Conservation (phyloP, 2,329 filamentous ascomycete species). For the Xylariaceae sp. region DNA sequence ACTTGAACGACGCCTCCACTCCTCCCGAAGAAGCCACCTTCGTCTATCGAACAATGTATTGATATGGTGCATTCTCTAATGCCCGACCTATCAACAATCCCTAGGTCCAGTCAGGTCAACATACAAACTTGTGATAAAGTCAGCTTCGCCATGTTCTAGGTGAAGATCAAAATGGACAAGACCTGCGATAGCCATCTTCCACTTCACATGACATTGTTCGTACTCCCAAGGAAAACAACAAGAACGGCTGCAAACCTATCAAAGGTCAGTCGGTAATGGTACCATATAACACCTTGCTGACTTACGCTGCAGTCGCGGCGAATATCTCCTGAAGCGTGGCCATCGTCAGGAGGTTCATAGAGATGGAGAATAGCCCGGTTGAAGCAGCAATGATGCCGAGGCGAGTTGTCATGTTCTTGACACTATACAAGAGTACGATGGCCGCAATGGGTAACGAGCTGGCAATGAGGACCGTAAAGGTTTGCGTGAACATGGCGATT, state of each 20-base stretch:
- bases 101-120: too few relatives aligned
- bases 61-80: too few relatives aligned
- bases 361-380: slow-evolving; percentile 23
- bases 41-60: too few relatives aligned
- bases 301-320: slow-evolving; percentile 25
- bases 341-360: slow-evolving; percentile 26
- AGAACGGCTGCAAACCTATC: slow-evolving; percentile 19
- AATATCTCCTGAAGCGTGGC: slow-evolving; percentile 27
- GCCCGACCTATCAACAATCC: too few relatives aligned
- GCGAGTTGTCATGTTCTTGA: slow-evolving; percentile 9
- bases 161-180: too few relatives aligned
- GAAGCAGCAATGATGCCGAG: slow-evolving; percentile 20
- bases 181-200: too few relatives aligned
- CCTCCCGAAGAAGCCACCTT: too few relatives aligned
- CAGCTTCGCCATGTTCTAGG: too few relatives aligned
- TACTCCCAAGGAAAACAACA: slow-evolving; percentile 19
- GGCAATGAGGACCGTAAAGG: slow-evolving; percentile 22
- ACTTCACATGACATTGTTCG: too few relatives aligned
- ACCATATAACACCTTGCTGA: neutral
- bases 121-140: too few relatives aligned
- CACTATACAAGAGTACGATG: slow-evolving; percentile 21
- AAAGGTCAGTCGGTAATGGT: neutral
- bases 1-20: too few relatives aligned
- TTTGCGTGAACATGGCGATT: slow-evolving; percentile 20
- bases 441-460: slow-evolving; percentile 19